Evolutionary conservation across 371 early-diverging fungal species (phyloP).

Genomic region (Mucor sp.): DNA sequence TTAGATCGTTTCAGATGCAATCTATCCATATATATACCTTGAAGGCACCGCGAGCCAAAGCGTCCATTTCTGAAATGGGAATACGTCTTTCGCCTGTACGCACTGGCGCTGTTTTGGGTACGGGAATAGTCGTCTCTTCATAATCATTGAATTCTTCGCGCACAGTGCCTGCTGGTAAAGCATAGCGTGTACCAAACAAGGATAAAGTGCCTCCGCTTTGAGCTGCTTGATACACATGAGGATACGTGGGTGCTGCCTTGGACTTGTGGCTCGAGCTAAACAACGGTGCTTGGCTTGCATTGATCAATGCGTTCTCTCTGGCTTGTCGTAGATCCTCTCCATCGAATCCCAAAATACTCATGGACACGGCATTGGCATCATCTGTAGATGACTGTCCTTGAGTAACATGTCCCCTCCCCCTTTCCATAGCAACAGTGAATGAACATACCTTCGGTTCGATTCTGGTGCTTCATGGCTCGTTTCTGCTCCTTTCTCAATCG

Average conservation of each 20-base stretch:
- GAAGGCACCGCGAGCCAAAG: constrained; percentile 78
- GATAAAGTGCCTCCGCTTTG: constrained; percentile 56
- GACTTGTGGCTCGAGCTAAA: constrained; percentile 43
- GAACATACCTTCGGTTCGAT: constrained; percentile 16
- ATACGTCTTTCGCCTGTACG: constrained; percentile 63
- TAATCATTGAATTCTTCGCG: constrained; percentile 70
- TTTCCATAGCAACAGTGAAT: too few species aligned
- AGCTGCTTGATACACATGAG: constrained; percentile 62
- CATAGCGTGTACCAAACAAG: constrained; percentile 66
- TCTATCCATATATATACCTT: constrained; percentile 32
- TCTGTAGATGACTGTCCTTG: constrained; percentile 27
- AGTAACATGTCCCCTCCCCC: too few species aligned
- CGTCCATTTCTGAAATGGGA: constrained; percentile 68
- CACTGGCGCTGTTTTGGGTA: constrained; percentile 62
- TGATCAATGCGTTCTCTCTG: constrained; percentile 55
- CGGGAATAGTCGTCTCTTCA: constrained; percentile 83
- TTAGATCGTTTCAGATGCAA: background rate
- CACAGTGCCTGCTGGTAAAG: constrained; percentile 72
- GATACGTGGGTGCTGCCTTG: constrained; percentile 43
- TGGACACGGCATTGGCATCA: constrained; percentile 53
- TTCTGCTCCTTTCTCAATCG: constrained; percentile 70
- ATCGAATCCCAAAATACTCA: constrained; percentile 60
- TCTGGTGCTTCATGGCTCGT: constrained; percentile 46
- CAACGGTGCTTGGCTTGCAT: constrained; percentile 40
- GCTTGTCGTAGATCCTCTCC: constrained; percentile 51